Evolutionary conservation across 306 rosid species (phyloP).

Genomic region (Acmispon strigosus): DNA sequence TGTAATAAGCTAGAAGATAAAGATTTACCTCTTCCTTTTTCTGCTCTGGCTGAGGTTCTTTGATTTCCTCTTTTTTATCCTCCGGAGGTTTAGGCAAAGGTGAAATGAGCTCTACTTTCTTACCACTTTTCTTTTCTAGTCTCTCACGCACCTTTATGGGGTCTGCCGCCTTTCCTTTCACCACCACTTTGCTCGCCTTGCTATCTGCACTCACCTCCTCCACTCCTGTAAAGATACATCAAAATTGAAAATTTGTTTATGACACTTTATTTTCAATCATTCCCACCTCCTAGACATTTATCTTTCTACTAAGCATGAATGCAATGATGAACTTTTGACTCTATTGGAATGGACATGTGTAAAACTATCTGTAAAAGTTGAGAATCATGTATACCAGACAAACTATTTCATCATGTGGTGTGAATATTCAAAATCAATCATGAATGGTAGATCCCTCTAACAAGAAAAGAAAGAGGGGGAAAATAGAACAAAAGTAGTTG

Average conservation of each 20-base stretch:
- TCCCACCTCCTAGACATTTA: constrained; percentile 2
- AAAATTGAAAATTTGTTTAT: background rate
- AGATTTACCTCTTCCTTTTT: constrained; percentile 78
- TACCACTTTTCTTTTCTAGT: constrained; percentile 84
- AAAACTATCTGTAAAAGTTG: background rate
- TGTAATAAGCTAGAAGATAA: background rate
- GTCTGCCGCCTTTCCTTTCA: constrained; percentile 86
- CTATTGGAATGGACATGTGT: constrained; percentile 8
- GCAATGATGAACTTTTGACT: constrained; percentile 28
- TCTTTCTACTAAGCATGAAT: background rate
- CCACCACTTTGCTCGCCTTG: constrained; percentile 69
- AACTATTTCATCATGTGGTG: background rate
- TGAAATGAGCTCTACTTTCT: constrained; percentile 77
- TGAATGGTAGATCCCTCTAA: constrained; percentile 17
- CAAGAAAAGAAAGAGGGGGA: constrained; percentile 1
- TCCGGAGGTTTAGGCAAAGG: constrained; percentile 79
- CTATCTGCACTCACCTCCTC: constrained; percentile 73
- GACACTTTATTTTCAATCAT: background rate
- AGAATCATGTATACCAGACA: constrained; percentile 11
- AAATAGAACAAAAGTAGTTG: constrained; percentile 9
- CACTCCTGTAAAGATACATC: constrained; percentile 45
- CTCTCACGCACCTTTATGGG: constrained; percentile 82
- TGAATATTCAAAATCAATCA: constrained; percentile 26
- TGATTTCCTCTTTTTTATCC: constrained; percentile 43
- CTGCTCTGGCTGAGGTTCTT: constrained; percentile 39